A percentile compares a stretch with the other conserved stretches of the same genome.
Evolutionary conservation across 1,139 yeast genomes (phyloP).

Genomic region (Taphrina confusa): DNA sequence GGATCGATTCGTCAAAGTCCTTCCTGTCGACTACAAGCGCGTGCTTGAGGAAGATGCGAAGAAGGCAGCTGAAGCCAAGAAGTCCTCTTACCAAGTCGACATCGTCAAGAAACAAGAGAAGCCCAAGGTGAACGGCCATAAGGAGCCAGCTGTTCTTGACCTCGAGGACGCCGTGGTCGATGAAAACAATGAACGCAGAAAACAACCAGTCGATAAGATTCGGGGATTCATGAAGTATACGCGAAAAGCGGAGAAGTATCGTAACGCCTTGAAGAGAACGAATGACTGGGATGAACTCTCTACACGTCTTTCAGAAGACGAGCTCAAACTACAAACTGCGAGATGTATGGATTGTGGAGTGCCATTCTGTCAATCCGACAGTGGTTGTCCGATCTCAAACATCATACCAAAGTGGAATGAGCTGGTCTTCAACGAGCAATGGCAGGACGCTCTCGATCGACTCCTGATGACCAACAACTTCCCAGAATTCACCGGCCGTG

Average conservation of each 20-base stretch:
- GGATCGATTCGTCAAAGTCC: slow-evolving; percentile 88
- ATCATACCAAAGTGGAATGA: slow-evolving; percentile 98
- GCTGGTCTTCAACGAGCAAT: slow-evolving; percentile 88
- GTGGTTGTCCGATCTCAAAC: slow-evolving; percentile 97
- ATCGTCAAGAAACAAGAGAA: slow-evolving; percentile 39
- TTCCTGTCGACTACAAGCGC: slow-evolving; percentile 87
- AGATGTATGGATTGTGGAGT: slow-evolving; percentile 99
- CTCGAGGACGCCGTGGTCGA: slow-evolving; percentile 85
- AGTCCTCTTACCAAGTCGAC: slow-evolving; percentile 44
- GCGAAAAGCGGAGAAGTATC: slow-evolving; percentile 83
- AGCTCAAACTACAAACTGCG: slow-evolving; percentile 89
- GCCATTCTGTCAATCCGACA: slow-evolving; percentile 96
- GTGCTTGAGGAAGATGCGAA: slow-evolving; percentile 78
- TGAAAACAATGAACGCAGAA: slow-evolving; percentile 62
- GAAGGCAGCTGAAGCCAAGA: slow-evolving; percentile 66
- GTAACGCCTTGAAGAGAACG: slow-evolving; percentile 73
- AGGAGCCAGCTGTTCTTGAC: slow-evolving; percentile 86
- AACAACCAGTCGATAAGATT: slow-evolving; percentile 67
- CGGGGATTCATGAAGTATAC: slow-evolving; percentile 92
- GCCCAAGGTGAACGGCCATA: slow-evolving; percentile 65
- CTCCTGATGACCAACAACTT: slow-evolving; percentile 94
- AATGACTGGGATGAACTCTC: slow-evolving; percentile 93
- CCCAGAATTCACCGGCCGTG: slow-evolving; percentile 98
- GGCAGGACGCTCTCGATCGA: slow-evolving; percentile 92
- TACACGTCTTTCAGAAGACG: slow-evolving; percentile 76